Percentiles rank a stretch among this genome's conserved stretches.
Conservation (phyloP, 1,284 basidiomycete species). For the Moesziomyces parantarcticus region DNA sequence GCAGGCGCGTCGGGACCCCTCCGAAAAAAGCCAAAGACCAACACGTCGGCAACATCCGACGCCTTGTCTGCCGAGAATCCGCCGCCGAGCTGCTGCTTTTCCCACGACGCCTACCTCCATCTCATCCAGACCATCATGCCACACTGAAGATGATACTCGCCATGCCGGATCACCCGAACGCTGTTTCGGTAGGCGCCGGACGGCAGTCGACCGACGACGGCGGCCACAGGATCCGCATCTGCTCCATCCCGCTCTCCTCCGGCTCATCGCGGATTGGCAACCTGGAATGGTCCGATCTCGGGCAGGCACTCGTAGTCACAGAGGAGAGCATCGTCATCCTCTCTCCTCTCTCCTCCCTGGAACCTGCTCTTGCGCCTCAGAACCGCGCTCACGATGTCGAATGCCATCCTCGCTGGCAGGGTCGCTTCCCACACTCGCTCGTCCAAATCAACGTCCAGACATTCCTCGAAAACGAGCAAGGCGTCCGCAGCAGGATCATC, state of each 20-base stretch:
- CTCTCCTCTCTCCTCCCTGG: slow-evolving; percentile 20
- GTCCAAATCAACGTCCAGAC: slow-evolving; percentile 38
- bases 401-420: slow-evolving; percentile 32
- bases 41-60: slow-evolving; percentile 21
- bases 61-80: slow-evolving; percentile 3
- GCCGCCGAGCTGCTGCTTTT: not conserved
- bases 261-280: slow-evolving; percentile 20
- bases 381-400: slow-evolving; percentile 31
- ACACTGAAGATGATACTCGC: not conserved
- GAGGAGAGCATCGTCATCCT: slow-evolving; percentile 33
- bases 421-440: slow-evolving; percentile 37
- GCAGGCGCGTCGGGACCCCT: slow-evolving; percentile 15
- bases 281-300: slow-evolving; percentile 37
- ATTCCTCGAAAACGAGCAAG: slow-evolving; percentile 24
- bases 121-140: not conserved
- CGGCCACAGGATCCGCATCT: slow-evolving; percentile 14
- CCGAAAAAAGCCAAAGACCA: slow-evolving; percentile 13
- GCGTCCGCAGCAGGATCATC: slow-evolving; percentile 17
- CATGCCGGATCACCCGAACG: not conserved
- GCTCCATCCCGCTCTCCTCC: slow-evolving; percentile 30
- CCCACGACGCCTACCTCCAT: no score
- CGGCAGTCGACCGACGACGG: not conserved
- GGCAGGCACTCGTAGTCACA: slow-evolving; percentile 36
- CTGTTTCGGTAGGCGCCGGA: no score
- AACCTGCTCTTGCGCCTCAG: slow-evolving; percentile 17